A percentile compares a stretch with the other conserved stretches of the same genome.
Evolutionary conservation across 129 eudicot genomes (phyloP).

Genomic region (Flaveria trinervia): DNA sequence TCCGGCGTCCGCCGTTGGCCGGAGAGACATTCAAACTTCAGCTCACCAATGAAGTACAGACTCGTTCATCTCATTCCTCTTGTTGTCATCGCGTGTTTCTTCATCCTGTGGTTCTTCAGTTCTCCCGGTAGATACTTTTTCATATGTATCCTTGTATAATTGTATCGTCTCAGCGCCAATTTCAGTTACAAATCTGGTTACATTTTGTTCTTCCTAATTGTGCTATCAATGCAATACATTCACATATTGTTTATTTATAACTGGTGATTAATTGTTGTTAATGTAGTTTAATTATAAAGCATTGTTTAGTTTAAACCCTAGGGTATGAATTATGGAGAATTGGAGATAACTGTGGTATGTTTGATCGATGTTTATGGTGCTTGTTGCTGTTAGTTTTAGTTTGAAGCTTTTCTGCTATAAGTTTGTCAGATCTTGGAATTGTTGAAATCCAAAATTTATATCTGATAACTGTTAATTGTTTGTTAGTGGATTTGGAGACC

Average conservation of each 20-base stretch:
- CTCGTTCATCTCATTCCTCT: constrained; percentile 40
- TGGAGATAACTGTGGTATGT: background rate
- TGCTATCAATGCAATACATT: background rate
- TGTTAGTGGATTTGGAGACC: constrained; percentile 38
- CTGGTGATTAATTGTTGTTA: constrained; percentile 21
- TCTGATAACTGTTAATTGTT: constrained; percentile 14
- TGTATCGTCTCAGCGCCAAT: background rate
- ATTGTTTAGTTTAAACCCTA: constrained; percentile 10
- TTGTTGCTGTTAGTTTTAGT: background rate
- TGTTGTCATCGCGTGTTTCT: constrained; percentile 36
- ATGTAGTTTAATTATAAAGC: constrained; percentile 6
- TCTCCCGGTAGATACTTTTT: constrained; percentile 26
- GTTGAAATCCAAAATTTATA: constrained; percentile 5
- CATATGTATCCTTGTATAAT: background rate
- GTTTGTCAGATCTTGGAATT: constrained; percentile 1
- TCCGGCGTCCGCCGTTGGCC: constrained; percentile 33
- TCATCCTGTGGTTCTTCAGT: constrained; percentile 41
- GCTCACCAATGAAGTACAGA: constrained; percentile 12
- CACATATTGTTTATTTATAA: too few relatives aligned
- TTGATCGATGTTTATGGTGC: background rate
- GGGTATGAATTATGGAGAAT: constrained; percentile 5
- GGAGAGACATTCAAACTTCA: constrained; percentile 31
- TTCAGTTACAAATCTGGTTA: background rate
- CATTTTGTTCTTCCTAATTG: background rate
- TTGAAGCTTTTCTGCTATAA: background rate